Evolutionary conservation across 2,329 filamentous ascomycete genomes (phyloP), one percentile per base, ranked within the genome.

Genomic region (Camillea tinctor): DNA sequence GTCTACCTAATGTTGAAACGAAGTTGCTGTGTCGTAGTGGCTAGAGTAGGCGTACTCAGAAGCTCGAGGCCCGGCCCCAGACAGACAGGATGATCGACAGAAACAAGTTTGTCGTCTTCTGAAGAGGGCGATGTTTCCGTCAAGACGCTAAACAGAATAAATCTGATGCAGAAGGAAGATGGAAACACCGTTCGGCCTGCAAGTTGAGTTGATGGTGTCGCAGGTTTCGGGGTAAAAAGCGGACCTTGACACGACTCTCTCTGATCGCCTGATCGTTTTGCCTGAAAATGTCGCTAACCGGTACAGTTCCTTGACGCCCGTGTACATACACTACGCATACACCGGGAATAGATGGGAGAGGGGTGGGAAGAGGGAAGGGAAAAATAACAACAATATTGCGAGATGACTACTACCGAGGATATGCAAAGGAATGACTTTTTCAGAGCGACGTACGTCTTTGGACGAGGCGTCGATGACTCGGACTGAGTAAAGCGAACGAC

Each of bases 131-230:
- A 67, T 67, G 69, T 72, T 72, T 71, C 66, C 62, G 60, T 59
- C 61, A 51, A 51, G 59, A 55, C 56, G 50, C 58, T 57, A 55
- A 63, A 55, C 49, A 56, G 30, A 59, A 53, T 55, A 40, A 48
- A 55, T 56, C 48, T 64, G 64, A 66, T 64, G 65, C 64, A 60
- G 67, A 65, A 67, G 64, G 60, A 67, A 63, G 61, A 66, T 64
- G 67, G 68, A 73, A 74, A 74, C 70, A 68, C 67, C 67, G 58
- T 61, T 55, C 66, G 62, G 70, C 64, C 68, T 74, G 73, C 15
- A 73, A 70, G 73, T 69, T 30, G 26, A 30, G 60, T n/a, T 61
- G 26, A 68, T 68, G 64, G 73, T 75, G 76, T 79, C 75, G 75
- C 76, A 79, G 75, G 69, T 74, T 71, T 68, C 62, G 67, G 60